A percentile compares a stretch with the other conserved stretches of the same genome.
These are phyloP conservation scores for Apiospora rasikravindrae DNA, from an alignment of 2,329 filamentous ascomycete genomes.

Conservation along the genomic window DNA sequence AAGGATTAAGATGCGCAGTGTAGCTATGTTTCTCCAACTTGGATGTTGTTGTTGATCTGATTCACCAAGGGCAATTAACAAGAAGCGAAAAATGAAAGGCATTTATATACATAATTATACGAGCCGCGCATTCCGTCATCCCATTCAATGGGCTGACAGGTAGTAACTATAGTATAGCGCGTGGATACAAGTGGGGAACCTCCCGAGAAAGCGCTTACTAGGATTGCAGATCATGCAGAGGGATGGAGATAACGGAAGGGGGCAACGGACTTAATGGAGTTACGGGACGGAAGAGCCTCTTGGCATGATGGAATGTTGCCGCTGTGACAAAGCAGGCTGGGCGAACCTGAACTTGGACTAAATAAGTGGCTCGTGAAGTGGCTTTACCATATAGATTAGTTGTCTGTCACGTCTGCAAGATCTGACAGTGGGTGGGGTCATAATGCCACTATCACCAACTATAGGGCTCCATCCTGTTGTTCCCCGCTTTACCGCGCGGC, in stretches of 20 bases:
- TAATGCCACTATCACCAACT: neutral
- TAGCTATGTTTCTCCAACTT: too few species aligned
- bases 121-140: neutral
- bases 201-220: neutral
- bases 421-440: neutral
- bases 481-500: too few species aligned
- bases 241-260: neutral
- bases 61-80: rapidly evolving
- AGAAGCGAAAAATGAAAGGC: neutral
- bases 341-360: neutral
- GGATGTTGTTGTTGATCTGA: too few species aligned
- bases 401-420: neutral
- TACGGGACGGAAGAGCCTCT: neutral
- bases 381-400: too few species aligned
- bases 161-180: neutral
- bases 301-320: too few species aligned
- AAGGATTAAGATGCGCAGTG: neutral
- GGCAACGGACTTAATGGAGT: neutral
- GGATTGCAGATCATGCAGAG: neutral
- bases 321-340: too few species aligned
- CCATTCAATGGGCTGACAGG: too few species aligned
- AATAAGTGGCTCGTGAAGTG: neutral
- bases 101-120: neutral
- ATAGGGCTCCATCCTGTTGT: neutral
- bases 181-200: neutral